phyloP scores from a whole-genome alignment of 306 rosid species.

The Myrica gale region DNA sequence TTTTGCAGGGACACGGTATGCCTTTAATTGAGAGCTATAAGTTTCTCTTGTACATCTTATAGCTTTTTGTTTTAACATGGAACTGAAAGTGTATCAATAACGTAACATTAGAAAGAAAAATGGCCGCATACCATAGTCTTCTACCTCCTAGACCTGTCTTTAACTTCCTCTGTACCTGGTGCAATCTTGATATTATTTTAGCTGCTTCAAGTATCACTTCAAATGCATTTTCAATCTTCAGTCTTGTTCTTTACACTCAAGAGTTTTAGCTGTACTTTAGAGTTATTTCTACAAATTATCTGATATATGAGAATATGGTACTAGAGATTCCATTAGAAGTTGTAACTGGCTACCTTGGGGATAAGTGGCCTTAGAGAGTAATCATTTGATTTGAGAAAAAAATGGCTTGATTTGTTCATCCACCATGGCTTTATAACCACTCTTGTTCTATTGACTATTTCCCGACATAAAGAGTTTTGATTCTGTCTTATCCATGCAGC shows the following conservation, averaged over 20 bases:
- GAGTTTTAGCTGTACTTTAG: too few species aligned
- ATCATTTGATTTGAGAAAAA: not conserved
- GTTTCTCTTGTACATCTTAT: not conserved
- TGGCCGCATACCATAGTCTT: not conserved
- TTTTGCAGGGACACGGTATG: constrained; percentile 98
- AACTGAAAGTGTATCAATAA: not conserved
- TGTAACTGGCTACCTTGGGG: not conserved
- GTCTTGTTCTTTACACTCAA: not conserved
- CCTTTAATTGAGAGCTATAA: not conserved
- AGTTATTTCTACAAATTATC: too few species aligned
- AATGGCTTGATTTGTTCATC: not conserved
- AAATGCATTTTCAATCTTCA: not conserved
- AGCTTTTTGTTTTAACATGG: not conserved
- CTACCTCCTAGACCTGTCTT: not conserved
- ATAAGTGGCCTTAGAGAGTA: not conserved
- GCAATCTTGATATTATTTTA: not conserved
- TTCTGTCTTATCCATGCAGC: too few species aligned
- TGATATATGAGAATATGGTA: too few species aligned
- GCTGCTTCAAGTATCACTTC: not conserved
- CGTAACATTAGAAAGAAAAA: not conserved
- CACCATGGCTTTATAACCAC: not conserved
- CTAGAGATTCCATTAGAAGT: not conserved
- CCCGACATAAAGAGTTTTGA: not conserved
- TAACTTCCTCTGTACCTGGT: not conserved
- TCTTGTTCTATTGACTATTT: not conserved